Conservation (phyloP, 805 yeast genomes). For the Candida easanensis region DNA sequence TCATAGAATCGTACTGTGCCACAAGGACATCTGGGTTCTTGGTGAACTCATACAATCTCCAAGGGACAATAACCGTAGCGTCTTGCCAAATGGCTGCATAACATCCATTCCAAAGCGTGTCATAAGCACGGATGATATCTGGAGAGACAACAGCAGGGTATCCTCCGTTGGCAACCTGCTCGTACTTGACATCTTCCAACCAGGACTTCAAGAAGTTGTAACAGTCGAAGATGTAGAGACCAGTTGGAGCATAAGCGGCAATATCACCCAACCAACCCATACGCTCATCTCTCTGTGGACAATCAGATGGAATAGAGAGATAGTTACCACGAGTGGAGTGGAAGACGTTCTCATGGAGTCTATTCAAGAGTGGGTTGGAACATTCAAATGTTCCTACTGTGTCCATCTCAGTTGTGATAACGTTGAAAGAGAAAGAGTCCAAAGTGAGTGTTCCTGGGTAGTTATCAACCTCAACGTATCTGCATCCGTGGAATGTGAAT, state of each 20-base stretch:
- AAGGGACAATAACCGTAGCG: slow-evolving; percentile 21
- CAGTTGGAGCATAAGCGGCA: slow-evolving; percentile 21
- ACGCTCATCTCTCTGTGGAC: slow-evolving; percentile 24
- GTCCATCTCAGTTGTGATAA: slow-evolving; percentile 13
- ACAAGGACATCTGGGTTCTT: slow-evolving; percentile 12
- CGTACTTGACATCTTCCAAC: slow-evolving; percentile 18
- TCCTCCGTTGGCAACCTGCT: slow-evolving; percentile 18
- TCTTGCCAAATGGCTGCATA: slow-evolving; percentile 22
- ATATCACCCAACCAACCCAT: slow-evolving; percentile 25
- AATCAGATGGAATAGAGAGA: slow-evolving; percentile 17
- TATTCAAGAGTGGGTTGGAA: slow-evolving; percentile 12
- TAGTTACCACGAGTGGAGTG: slow-evolving; percentile 21
- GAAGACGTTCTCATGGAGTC: slow-evolving; percentile 15
- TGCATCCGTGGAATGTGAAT: slow-evolving; percentile 19
- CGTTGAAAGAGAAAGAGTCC: slow-evolving; percentile 12
- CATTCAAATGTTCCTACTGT: slow-evolving; percentile 12
- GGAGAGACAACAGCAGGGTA: slow-evolving; percentile 20
- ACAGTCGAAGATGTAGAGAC: slow-evolving; percentile 18
- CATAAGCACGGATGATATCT: slow-evolving; percentile 13
- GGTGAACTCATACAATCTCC: slow-evolving; percentile 14
- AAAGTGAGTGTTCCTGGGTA: slow-evolving; percentile 15
- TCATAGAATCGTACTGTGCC: slow-evolving; percentile 20
- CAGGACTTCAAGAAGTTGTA: slow-evolving; percentile 21
- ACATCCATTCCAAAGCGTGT: slow-evolving; percentile 12
- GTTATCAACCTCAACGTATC: slow-evolving; percentile 16